Percentiles rank a stretch among this genome's conserved stretches.
Conservation (phyloP, 2,329 filamentous ascomycete genomes). For the Penicillium sumatraense region DNA sequence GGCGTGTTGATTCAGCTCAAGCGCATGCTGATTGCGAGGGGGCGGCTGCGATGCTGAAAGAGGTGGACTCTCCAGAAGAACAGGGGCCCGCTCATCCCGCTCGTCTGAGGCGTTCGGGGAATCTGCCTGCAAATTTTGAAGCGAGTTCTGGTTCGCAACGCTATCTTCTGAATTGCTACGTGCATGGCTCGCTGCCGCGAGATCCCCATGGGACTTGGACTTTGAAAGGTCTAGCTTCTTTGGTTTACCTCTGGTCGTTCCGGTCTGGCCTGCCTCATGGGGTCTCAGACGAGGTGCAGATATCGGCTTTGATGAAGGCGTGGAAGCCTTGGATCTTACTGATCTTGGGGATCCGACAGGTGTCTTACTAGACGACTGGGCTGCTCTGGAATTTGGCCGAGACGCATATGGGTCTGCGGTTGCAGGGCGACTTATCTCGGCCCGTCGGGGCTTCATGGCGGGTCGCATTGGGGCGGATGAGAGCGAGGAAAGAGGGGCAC, state of each 20-base stretch:
- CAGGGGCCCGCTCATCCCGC: constrained; percentile 44
- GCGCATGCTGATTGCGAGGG: constrained; percentile 1
- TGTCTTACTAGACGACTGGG: constrained; percentile 16
- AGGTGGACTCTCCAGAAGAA: constrained; percentile 26
- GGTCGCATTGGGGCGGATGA: constrained; percentile 65
- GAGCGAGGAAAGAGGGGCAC: constrained; percentile 47
- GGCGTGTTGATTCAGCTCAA: constrained; percentile 2
- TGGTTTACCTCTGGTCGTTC: constrained; percentile 37
- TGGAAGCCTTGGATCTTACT: constrained; percentile 34
- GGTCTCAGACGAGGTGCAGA: constrained; percentile 38
- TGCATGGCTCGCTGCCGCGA: constrained; percentile 32
- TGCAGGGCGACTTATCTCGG: constrained; percentile 42
- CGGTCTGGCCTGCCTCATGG: constrained; percentile 35
- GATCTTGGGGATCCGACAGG: constrained; percentile 26
- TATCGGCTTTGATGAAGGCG: constrained; percentile 35
- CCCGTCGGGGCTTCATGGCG: constrained; percentile 39
- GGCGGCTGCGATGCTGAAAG: constrained; percentile 20
- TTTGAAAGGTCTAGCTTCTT: constrained; percentile 39
- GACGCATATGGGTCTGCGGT: constrained; percentile 40
- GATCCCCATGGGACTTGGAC: constrained; percentile 32
- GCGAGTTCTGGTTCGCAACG: constrained; percentile 12
- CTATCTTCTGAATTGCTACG: constrained; percentile 31
- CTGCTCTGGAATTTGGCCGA: constrained; percentile 52
- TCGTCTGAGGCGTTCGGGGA: constrained; percentile 58
- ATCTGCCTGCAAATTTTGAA: constrained; percentile 12